Conservation (phyloP, 2,329 filamentous ascomycete species). For the Colletotrichum siamense region DNA sequence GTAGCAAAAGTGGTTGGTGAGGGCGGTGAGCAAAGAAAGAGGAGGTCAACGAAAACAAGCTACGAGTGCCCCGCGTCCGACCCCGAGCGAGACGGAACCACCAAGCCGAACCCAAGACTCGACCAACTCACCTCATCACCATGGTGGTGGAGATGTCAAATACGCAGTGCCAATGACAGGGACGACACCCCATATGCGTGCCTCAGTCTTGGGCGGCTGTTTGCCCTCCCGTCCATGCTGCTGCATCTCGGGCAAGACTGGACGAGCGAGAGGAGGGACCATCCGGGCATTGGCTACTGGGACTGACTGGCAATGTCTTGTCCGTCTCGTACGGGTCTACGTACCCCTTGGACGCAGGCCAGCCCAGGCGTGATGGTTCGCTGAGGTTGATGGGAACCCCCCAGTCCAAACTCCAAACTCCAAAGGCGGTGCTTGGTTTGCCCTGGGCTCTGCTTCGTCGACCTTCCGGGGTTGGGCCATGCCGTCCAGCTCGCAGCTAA, state of each 20-base stretch:
- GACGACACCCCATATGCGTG: neutral
- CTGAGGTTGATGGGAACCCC: neutral
- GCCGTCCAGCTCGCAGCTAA: neutral
- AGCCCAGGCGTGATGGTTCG: neutral
- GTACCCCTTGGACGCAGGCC: neutral
- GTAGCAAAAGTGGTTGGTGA: conserved; percentile 12
- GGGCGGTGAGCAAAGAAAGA: conserved; percentile 9
- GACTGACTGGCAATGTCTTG: neutral
- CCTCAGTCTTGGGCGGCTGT: conserved; percentile 5
- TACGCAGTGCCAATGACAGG: neutral
- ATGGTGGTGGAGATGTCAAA: neutral
- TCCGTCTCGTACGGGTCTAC: neutral
- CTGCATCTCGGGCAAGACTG: neutral
- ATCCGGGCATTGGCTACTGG: neutral
- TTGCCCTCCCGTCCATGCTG: conserved; percentile 9
- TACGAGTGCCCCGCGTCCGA: conserved; percentile 3
- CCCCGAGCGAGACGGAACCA: conserved; percentile 5
- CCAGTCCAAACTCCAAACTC: neutral
- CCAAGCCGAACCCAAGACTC: conserved; percentile 9
- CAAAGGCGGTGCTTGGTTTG: neutral
- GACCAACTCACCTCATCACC: neutral
- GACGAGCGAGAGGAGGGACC: neutral
- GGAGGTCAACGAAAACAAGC: neutral
- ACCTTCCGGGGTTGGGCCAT: neutral
- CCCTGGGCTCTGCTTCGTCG: neutral